Evolutionary conservation across 2,329 filamentous ascomycete genomes (phyloP), one percentile per base, ranked within the genome.

Genomic region (Trichoderma sp.): DNA sequence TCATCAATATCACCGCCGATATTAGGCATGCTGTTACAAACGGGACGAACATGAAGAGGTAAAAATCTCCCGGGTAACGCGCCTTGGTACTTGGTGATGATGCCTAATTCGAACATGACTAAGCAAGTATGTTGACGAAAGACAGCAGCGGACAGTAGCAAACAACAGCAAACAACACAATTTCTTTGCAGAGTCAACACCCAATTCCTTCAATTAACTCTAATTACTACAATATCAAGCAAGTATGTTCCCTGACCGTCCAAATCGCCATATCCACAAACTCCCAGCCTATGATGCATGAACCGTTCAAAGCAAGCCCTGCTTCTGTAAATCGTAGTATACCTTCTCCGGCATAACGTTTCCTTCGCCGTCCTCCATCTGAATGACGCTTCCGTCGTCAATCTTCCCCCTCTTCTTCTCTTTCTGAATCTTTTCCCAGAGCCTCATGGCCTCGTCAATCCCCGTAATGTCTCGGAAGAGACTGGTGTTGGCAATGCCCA

Each of bases 281-380:
- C 41, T 56, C 60, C 71, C 60, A 27, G 45, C 45, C 56, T 31
- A 65, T 72, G 27, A 71, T 53, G 29, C 27, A 62, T 24, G 27
- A 56, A 74, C 21, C 27, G 21, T 74, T 84, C 88, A 97, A 78
- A 97, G 86, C 81, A 98, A 87, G 41, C 96, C 96, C 83, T 97
- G 95, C 86, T 97, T 97, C 85, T 95, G 93, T 84, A 98, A 85
- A 88, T 99, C 97, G 79, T 95, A 92, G 84, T 98, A 99, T 73
- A 99, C 96, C 88, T 98, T 97, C 86, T 98, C 95, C 0, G 97
- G 97, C 97, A 99, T 99, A 75, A 99, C 97, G 81, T 99, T 98
- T 64, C 97, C 97, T 83, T 97, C 94, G 0, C 91, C 94, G 84
- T 99, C 97, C 87, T 99, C 97, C 97, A 99, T 99, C 87, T 99